Evolutionary conservation across 2,329 filamentous ascomycete genomes (phyloP), one percentile per base, ranked within the genome.

Genomic region (Colletotrichum sp.): DNA sequence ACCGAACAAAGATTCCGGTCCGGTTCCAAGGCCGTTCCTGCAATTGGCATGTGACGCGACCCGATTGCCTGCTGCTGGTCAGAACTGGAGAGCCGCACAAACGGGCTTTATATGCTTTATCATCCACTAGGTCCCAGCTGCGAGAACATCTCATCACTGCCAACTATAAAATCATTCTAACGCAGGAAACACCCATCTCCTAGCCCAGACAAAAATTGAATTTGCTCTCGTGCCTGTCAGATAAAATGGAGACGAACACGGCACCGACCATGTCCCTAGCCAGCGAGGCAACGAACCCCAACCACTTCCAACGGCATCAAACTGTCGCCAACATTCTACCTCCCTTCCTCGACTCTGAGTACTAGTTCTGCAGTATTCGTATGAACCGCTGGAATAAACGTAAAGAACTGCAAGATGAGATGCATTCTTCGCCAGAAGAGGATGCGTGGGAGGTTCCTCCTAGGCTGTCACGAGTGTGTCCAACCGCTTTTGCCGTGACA

Each of bases 311-410:
- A 49, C 6, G 10, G 3, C n/a, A 21, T 2, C 6, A 21, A 13
- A 21, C 0, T 2, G 3, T 49, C n/a, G 1, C n/a, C n/a, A 4
- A 21, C 10, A 0, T 8, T 21, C 1, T 1, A 1, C n/a, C 10
- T 5, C 6, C 2, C n/a, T 21, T 52, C 10, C 44, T 13, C 44
- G 1, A 3, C 2, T 8, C n/a, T 21, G 44, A 8, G n/a, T 12
- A 0, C 2, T 21, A 52, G 2, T 21, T 21, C 12, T 8, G 10
- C 1, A 21, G 4, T 52, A 21, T 52, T 8, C 0, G 1, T 13
- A 21, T 21, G n/a, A n/a, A n/a, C n/a, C n/a, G n/a, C n/a, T n/a
- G n/a, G n/a, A n/a, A n/a, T n/a, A n/a, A n/a, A n/a, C n/a, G n/a
- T n/a, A n/a, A n/a, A n/a, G n/a, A n/a, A n/a, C n/a, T 52, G 10